phyloP scores from a whole-genome alignment of 108 stramenopile species.

The Fragilariopsis cylindrus region DNA sequence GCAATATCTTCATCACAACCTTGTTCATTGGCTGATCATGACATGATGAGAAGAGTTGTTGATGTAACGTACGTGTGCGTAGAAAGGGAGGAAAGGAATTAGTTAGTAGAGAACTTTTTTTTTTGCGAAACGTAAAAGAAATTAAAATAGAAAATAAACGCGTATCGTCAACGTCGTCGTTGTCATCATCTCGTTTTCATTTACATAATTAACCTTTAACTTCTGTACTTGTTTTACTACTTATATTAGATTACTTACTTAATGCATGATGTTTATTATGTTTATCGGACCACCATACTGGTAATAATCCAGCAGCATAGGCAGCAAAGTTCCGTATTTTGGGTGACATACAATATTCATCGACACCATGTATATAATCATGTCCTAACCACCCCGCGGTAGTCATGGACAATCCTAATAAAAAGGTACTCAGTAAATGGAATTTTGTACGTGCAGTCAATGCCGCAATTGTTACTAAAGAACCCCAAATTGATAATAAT shows the following conservation, averaged over 20 bases:
- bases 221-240: too few relatives aligned
- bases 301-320: constrained; percentile 70
- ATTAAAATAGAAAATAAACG: too few relatives aligned
- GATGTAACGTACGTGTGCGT: too few relatives aligned
- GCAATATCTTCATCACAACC: constrained; percentile 94
- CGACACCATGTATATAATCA: constrained; percentile 91
- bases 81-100: constrained; percentile 8
- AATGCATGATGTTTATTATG: constrained; percentile 91
- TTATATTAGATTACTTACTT: constrained; percentile 33
- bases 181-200: too few relatives aligned
- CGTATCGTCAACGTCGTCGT: too few relatives aligned
- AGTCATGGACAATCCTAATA: constrained; percentile 78
- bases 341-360: constrained; percentile 49
- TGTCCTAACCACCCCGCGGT: constrained; percentile 93
- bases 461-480: constrained; percentile 59
- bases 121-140: too few relatives aligned
- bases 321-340: constrained; percentile 70
- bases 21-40: constrained; percentile 75
- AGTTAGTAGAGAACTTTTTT: background rate
- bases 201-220: background rate
- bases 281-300: constrained; percentile 88
- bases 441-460: constrained; percentile 45
- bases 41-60: background rate
- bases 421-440: constrained; percentile 47
- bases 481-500: constrained; percentile 72